Evolutionary conservation across 176 grass and related monocot species (phyloP).

Genomic region (Cenchrus purpureus): DNA sequence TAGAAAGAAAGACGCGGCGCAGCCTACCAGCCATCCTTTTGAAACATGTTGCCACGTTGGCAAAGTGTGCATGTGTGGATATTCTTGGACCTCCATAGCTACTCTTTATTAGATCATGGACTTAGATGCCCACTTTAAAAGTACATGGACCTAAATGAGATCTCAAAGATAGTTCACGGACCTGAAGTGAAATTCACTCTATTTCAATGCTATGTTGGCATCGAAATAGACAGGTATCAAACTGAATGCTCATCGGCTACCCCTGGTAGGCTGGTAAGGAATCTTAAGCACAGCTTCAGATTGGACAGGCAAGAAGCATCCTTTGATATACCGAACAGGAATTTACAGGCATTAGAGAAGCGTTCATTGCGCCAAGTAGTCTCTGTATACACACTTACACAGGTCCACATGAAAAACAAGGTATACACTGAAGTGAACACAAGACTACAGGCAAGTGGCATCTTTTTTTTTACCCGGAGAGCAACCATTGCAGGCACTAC

Average conservation of each 20-base stretch:
- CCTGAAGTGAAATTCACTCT: too few relatives aligned
- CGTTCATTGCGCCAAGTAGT: conserved; percentile 15
- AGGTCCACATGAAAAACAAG: conserved; percentile 1
- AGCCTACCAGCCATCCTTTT: too few relatives aligned
- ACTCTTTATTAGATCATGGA: too few relatives aligned
- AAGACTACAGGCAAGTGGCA: not conserved
- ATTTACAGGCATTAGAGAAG: conserved; percentile 2
- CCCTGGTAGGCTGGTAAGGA: not conserved
- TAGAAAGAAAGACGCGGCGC: too few relatives aligned
- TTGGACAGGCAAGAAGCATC: not conserved
- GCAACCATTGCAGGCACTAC: not conserved
- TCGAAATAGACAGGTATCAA: not conserved
- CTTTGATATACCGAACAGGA: not conserved
- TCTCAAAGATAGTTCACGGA: too few relatives aligned
- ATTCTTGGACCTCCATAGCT: too few relatives aligned
- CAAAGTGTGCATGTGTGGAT: too few relatives aligned
- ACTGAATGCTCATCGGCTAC: not conserved
- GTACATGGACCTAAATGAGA: too few relatives aligned
- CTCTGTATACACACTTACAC: conserved; percentile 16
- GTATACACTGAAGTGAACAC: not conserved
- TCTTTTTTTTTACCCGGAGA: not conserved
- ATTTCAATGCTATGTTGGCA: not conserved
- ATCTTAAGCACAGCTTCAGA: not conserved
- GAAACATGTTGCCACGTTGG: too few relatives aligned
- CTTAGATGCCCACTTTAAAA: too few relatives aligned